Percentiles rank a stretch among this genome's conserved stretches.
Evolutionary conservation across 495 filamentous ascomycete species (phyloP).

Genomic region (Tuber umbilicatum): DNA sequence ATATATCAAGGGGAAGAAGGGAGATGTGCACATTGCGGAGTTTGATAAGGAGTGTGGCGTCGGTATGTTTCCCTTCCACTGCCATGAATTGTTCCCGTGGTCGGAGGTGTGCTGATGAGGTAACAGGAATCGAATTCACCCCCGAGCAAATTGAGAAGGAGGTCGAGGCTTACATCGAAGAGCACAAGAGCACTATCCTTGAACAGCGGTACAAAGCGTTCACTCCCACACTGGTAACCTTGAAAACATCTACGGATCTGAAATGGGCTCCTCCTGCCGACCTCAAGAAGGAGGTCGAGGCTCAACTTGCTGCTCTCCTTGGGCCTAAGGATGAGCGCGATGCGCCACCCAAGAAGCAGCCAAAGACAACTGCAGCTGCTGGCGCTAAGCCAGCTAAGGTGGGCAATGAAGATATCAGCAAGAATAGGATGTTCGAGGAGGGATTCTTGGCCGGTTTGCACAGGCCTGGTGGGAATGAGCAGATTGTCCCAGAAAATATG

Average conservation of each 20-base stretch:
- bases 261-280: constrained; percentile 39
- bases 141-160: constrained; percentile 18
- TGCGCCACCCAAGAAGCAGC: constrained; percentile 38
- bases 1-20: constrained; percentile 25
- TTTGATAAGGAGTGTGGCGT: constrained; percentile 41
- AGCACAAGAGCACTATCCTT: constrained; percentile 25
- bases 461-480: constrained; percentile 41
- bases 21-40: constrained; percentile 26
- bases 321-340: constrained; percentile 41
- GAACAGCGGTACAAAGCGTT: constrained; percentile 38
- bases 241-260: constrained; percentile 35
- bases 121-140: constrained; percentile 36
- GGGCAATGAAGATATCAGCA: constrained; percentile 27
- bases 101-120: constrained; percentile 1
- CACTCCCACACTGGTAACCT: constrained; percentile 24
- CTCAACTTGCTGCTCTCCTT: constrained; percentile 28
- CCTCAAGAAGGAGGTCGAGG: constrained; percentile 38
- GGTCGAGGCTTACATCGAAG: constrained; percentile 28
- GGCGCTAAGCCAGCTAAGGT: constrained; percentile 12
- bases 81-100: neutral
- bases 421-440: constrained; percentile 39
- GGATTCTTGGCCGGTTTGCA: constrained; percentile 38
- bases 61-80: constrained; percentile 18
- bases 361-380: constrained; percentile 17
- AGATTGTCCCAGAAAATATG: constrained; percentile 36